Percentiles rank a stretch among this genome's conserved stretches.
Conservation (phyloP, 257 asterid species). For the Capsicum chinense region DNA sequence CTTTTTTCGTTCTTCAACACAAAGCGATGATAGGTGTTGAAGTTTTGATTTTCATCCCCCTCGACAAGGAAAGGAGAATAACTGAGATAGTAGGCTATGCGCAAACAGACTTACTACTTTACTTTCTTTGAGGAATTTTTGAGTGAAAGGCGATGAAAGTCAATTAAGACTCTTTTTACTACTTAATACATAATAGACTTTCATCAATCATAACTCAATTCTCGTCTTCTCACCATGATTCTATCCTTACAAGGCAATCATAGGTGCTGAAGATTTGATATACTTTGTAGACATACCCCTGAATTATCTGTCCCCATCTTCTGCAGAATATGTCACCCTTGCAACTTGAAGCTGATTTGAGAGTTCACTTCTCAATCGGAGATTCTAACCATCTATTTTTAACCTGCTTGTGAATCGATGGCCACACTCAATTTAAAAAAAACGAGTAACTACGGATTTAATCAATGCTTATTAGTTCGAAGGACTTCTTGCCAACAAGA, state of each 20-base stretch:
- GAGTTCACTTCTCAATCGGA: not conserved
- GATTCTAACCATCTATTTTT: not conserved
- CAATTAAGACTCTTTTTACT: not conserved
- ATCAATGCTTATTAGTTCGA: not conserved
- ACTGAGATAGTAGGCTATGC: not conserved
- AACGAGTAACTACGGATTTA: not conserved
- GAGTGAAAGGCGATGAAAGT: not conserved
- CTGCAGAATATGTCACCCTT: not conserved
- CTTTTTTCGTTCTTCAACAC: too few relatives aligned
- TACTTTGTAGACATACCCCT: not conserved
- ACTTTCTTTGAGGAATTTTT: not conserved
- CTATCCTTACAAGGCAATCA: too few relatives aligned
- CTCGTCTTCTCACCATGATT: not conserved
- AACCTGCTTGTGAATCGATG: not conserved
- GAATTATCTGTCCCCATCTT: not conserved
- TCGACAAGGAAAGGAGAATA: conserved; percentile 10
- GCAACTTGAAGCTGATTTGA: not conserved
- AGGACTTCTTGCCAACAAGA: conserved; percentile 1
- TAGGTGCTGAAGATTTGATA: not conserved
- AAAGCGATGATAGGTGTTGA: not conserved
- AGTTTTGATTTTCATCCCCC: not conserved
- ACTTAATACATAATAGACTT: not conserved
- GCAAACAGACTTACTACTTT: not conserved
- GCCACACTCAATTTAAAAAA: not conserved
- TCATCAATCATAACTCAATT: not conserved